Evolutionary conservation across 2,329 filamentous ascomycete genomes (phyloP).

Genomic region (Parasarocladium wereldwijsianum): DNA sequence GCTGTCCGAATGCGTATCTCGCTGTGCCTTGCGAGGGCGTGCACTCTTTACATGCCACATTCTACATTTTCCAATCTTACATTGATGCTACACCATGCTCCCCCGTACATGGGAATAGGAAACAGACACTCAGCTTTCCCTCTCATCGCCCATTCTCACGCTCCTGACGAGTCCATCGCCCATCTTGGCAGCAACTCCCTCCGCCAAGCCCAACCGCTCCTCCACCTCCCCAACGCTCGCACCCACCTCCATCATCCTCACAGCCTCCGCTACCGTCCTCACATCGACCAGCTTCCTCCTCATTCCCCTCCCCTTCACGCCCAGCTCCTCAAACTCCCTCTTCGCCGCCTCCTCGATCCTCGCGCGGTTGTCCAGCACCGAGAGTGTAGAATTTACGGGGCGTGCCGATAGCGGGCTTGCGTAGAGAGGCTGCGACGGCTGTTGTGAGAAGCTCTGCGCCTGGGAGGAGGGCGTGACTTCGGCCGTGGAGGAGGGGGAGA

Average conservation of each 20-base stretch:
- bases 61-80: too few relatives aligned
- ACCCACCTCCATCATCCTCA: slow-evolving; percentile 28
- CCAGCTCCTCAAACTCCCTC: slow-evolving; percentile 24
- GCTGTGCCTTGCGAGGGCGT: too few relatives aligned
- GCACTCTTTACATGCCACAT: too few relatives aligned
- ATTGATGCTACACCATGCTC: too few relatives aligned
- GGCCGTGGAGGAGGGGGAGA: slow-evolving; percentile 35
- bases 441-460: background rate
- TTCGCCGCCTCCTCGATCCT: slow-evolving; percentile 27
- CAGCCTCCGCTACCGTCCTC: slow-evolving; percentile 28
- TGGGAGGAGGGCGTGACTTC: slow-evolving; percentile 7
- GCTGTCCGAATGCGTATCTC: too few relatives aligned
- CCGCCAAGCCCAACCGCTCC: slow-evolving; percentile 25
- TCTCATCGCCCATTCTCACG: too few relatives aligned
- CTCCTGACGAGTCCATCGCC: too few relatives aligned
- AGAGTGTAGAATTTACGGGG: slow-evolving; percentile 28
- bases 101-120: too few relatives aligned
- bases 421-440: slow-evolving; percentile 7
- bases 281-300: slow-evolving; percentile 32
- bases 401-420: slow-evolving; percentile 16
- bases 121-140: too few relatives aligned
- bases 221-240: slow-evolving; percentile 27
- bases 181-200: too few relatives aligned
- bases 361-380: slow-evolving; percentile 32
- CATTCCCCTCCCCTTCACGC: slow-evolving; percentile 15